Conservation (phyloP, 805 yeast genomes). For the Priceomyces haplophilus region DNA sequence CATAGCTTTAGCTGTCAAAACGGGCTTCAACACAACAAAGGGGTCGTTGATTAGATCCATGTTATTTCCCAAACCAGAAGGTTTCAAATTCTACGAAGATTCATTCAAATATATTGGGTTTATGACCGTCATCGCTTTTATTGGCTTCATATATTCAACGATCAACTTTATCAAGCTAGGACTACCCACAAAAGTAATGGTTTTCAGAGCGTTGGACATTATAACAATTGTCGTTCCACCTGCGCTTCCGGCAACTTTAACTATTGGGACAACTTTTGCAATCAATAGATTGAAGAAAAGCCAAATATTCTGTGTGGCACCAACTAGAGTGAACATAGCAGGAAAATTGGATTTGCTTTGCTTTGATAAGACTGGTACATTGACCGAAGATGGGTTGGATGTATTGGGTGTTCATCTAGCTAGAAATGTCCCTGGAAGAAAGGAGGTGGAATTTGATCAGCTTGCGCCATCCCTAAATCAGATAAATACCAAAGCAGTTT, state of each 20-base stretch:
- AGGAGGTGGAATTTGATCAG: constrained; percentile 35
- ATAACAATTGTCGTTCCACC: constrained; percentile 98
- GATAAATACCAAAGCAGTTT: constrained; percentile 6
- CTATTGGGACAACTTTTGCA: constrained; percentile 95
- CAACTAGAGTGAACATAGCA: constrained; percentile 92
- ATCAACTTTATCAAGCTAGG: constrained; percentile 78
- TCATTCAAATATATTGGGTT: constrained; percentile 95
- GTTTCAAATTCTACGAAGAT: constrained; percentile 89
- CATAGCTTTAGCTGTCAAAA: constrained; percentile 79
- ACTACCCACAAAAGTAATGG: constrained; percentile 62
- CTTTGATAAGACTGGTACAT: constrained; percentile 96
- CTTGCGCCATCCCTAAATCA: constrained; percentile 15
- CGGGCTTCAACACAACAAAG: constrained; percentile 94
- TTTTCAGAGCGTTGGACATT: constrained; percentile 86
- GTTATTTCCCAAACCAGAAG: constrained; percentile 94
- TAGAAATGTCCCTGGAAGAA: constrained; percentile 38
- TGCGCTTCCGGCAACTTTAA: constrained; percentile 94
- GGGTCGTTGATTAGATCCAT: constrained; percentile 92
- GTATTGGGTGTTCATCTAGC: constrained; percentile 58
- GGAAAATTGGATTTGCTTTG: constrained; percentile 89
- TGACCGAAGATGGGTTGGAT: constrained; percentile 95
- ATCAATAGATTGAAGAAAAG: constrained; percentile 62
- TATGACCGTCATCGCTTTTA: constrained; percentile 78
- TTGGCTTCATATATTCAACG: constrained; percentile 84
- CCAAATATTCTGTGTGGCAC: constrained; percentile 84